Evolutionary conservation across 805 yeast species (phyloP), one percentile per base, ranked within the genome.

Genomic region (Barnettozyma californica): DNA sequence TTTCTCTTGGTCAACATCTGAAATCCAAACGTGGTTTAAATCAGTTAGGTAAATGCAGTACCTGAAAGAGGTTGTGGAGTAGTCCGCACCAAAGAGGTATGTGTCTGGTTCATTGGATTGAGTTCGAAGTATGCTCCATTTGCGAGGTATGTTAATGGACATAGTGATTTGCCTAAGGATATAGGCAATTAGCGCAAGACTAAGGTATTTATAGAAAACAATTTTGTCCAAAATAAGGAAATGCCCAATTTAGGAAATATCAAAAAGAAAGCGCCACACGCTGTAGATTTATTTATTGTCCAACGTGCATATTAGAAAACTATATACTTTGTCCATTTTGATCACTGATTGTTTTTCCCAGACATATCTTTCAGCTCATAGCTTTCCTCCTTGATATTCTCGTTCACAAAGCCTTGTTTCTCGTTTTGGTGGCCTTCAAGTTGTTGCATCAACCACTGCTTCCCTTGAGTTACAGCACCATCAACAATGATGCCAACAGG

Each of bases 401-500:
- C 43, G 9, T 23, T 40, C 33, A 16, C 33, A 26, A 40, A n/a
- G 10, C 41, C 41, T 10, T 38, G 41, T 13, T 38, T 38, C 33
- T 40, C 16, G 23, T 5, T 14, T n/a, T 40, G 43, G 14, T 23
- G 20, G 4, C 43, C 43, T 2, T 25, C 23, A 5, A 40, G 43
- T 40, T 40, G 43, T 9, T 26, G 31, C 33, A 76, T 57, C 63
- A 19, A 13, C 43, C 43, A 40, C 21, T 25, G 33, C n/a, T 26
- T 88, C 14, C 74, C 80, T 19, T 85, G 78, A 1, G 64, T 68
- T 36, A 80, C 61, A 0, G 83, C 68, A 57, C 85, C 84, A 35
- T 78, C 79, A 11, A 76, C 43, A 60, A 85, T 78, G 18, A 83
- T 74, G 48, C 76, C 75, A 5, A 91, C 82, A 0, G 97, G 96